Base-by-base conservation (phyloP, 192 early-diverging fungal species). In the Coemansia sp. region DNA sequence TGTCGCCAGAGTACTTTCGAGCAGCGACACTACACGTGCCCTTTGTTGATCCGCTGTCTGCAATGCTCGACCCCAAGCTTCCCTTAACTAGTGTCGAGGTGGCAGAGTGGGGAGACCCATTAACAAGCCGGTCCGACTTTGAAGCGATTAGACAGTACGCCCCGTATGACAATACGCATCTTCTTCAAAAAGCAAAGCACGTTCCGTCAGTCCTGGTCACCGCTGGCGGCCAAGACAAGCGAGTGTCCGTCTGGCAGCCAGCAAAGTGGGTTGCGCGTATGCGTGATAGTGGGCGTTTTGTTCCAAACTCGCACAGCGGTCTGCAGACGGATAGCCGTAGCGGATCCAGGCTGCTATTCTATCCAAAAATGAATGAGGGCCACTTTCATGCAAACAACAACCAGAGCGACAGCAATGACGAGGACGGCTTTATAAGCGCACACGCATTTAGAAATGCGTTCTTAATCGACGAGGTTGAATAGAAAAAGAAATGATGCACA, bases 231-330 rank as follows among this genome's bases (percentile, higher is more conserved):
- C 85, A 85, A 44, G 95, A 97, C 69, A 87, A 88, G 61, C 78
- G 95, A 0, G 95, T 97, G 4, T 81, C 86, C 23, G 90, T 86
- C 45, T 94, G 89, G 77, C 93, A 97, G 65, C 91, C 93, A 1
- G 68, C 92, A n/a, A 96, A 97, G 70, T 97, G 86, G 76, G 89
- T 95, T 39, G 92, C 95, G 9, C 84, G 90, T 11, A 57, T 96
- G 42, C 83, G 90, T 70, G 85, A 62, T 44, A 39, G 45, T 12
- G 75, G 75, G n/a, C 58, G 11, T 12, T 59, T 59, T 41, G n/a
- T 0, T 8, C 16, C 71, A 21, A 74, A 82, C 19, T 40, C 70
- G 2, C 40, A 43, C 19, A 16, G 1, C 32, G 39, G n/a, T 13
- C 40, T 15, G 38, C 11, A 42, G 21, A 26, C 32, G 9, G 4